These are phyloP conservation scores for Nicotiana paniculata DNA, from an alignment of 257 asterid species.

Conservation along the genomic window DNA sequence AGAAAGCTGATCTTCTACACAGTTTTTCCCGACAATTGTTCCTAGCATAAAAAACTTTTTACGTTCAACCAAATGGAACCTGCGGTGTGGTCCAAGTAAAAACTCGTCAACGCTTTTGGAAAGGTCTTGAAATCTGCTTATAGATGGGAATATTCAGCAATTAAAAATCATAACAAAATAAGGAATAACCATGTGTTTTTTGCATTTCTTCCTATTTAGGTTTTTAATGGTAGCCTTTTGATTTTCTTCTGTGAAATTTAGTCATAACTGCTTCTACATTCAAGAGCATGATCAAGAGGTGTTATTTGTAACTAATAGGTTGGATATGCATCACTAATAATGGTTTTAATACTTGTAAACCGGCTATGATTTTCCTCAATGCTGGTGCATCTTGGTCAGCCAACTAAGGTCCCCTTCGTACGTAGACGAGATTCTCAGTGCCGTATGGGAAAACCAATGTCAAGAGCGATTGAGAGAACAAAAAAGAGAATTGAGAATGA, in stretches of 20 bases:
- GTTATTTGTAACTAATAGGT: neutral
- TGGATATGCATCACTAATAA: neutral
- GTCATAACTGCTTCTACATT: neutral
- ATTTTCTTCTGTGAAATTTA: neutral
- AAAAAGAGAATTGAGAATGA: no score
- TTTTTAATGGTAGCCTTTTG: neutral
- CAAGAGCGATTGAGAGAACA: no score
- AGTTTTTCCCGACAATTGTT: neutral
- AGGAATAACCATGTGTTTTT: neutral
- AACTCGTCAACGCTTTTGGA: neutral
- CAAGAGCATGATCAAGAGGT: neutral
- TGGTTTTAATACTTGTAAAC: neutral
- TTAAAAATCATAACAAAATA: neutral
- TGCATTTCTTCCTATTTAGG: neutral
- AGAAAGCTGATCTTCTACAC: neutral
- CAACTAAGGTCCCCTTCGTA: no score
- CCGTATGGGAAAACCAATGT: no score
- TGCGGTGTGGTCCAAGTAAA: neutral
- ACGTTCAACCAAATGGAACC: neutral
- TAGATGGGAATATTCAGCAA: neutral
- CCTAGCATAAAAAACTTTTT: neutral
- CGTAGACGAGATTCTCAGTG: no score
- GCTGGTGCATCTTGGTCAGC: no score
- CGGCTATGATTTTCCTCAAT: neutral
- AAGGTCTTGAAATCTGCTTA: neutral